A percentile compares a stretch with the other conserved stretches of the same genome.
Conservation (phyloP, 1,284 basidiomycete genomes). For the Sphagnurus paluster region DNA sequence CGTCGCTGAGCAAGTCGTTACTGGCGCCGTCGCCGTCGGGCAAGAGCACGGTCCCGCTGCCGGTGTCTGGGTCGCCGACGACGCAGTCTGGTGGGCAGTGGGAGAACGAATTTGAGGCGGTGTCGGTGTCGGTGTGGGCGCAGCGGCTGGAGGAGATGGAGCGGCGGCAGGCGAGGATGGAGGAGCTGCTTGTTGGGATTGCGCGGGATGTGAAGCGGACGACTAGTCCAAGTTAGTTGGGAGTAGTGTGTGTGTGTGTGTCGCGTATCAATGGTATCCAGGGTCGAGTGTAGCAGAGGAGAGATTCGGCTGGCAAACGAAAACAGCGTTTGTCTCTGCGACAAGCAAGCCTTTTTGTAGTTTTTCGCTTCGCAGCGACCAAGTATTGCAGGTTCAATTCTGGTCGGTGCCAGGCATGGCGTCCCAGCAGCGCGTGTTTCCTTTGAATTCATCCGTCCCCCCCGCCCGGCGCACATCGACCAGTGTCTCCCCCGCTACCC, state of each 20-base stretch:
- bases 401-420: constrained; percentile 3
- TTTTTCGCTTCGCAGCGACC: background rate
- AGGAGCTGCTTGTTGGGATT: constrained; percentile 51
- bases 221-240: too few relatives aligned
- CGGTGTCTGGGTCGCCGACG: background rate
- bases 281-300: constrained; percentile 6
- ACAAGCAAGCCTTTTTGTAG: background rate
- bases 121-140: constrained; percentile 31
- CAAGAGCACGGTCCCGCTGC: constrained; percentile 15
- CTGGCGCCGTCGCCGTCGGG: constrained; percentile 6
- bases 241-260: too few relatives aligned
- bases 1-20: constrained; percentile 17
- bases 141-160: constrained; percentile 60
- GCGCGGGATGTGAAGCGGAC: constrained; percentile 23
- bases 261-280: constrained; percentile 7
- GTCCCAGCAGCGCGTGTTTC: constrained; percentile 12
- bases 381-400: constrained; percentile 14
- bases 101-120: constrained; percentile 40
- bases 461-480: constrained; percentile 21
- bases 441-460: constrained; percentile 14
- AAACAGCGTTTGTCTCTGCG: constrained; percentile 1
- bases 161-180: constrained; percentile 62
- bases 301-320: background rate
- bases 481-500: constrained; percentile 12
- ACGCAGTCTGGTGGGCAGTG: constrained; percentile 22